These are phyloP conservation scores for Kodamaea lidongshanica DNA, from an alignment of 805 yeast genomes.

Conservation along the genomic window DNA sequence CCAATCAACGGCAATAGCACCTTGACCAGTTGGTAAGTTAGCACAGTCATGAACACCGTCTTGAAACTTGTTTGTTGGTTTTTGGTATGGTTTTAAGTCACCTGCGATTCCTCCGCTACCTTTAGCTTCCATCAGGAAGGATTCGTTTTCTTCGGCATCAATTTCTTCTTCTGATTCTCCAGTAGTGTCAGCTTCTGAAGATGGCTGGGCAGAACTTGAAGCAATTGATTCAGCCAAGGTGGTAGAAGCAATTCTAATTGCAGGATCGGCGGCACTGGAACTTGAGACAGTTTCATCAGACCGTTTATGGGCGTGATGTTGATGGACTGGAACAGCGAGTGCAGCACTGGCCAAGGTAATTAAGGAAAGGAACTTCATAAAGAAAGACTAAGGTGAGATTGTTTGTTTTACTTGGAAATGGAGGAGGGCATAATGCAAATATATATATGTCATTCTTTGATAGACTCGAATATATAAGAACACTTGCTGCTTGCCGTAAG, in stretches of 20 bases:
- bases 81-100: slow-evolving; percentile 44
- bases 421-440: not conserved
- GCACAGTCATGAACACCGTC: slow-evolving; percentile 70
- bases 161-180: slow-evolving; percentile 6
- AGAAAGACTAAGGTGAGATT: slow-evolving; percentile 24
- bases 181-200: slow-evolving; percentile 4
- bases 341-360: slow-evolving; percentile 23
- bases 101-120: slow-evolving; percentile 39
- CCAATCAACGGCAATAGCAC: slow-evolving; percentile 59
- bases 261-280: slow-evolving; percentile 6
- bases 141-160: no score
- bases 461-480: no score
- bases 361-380: slow-evolving; percentile 26
- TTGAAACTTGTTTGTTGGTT: slow-evolving; percentile 49
- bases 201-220: slow-evolving; percentile 3
- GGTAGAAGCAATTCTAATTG: slow-evolving; percentile 4
- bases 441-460: no score
- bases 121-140: slow-evolving; percentile 21
- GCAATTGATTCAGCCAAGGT: slow-evolving; percentile 6
- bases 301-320: slow-evolving; percentile 33
- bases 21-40: slow-evolving; percentile 68
- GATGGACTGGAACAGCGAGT: slow-evolving; percentile 29
- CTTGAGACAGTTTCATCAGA: slow-evolving; percentile 28
- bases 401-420: no score
- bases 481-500: no score